Conservation (phyloP, 768 basidiomycete species). For the Boletales sp. region DNA sequence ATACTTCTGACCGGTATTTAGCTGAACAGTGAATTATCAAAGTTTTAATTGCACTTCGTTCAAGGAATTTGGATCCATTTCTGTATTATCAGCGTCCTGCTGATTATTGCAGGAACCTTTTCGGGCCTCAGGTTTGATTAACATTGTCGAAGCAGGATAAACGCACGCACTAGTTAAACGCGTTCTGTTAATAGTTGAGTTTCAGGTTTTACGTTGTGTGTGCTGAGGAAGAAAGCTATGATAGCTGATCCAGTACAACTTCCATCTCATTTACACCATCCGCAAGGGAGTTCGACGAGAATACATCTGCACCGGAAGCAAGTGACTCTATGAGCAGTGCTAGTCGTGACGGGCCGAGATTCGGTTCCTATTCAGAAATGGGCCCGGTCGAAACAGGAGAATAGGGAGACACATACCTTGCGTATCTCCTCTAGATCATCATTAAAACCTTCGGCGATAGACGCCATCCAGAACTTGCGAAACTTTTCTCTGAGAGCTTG, state of each 20-base stretch:
- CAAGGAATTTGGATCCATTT: too few species aligned
- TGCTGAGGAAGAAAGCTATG: background rate
- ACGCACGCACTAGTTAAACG: too few species aligned
- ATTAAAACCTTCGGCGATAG: constrained; percentile 76
- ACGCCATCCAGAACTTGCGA: constrained; percentile 84
- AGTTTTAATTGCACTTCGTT: too few species aligned
- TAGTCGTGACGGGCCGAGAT: constrained; percentile 63
- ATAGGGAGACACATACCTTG: constrained; percentile 48
- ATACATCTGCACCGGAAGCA: constrained; percentile 74
- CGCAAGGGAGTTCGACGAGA: constrained; percentile 40
- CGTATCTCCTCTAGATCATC: constrained; percentile 82
- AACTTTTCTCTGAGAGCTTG: constrained; percentile 61
- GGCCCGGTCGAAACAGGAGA: background rate
- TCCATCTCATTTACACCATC: constrained; percentile 65
- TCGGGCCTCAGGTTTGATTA: too few species aligned
- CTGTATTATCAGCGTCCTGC: too few species aligned
- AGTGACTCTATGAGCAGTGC: constrained; percentile 79
- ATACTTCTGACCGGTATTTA: too few species aligned
- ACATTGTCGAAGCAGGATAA: too few species aligned
- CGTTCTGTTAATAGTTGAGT: too few species aligned
- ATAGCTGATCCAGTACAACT: constrained; percentile 50
- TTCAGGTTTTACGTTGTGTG: too few species aligned
- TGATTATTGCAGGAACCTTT: too few species aligned
- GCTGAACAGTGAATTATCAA: too few species aligned
- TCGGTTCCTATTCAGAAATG: constrained; percentile 48